Evolutionary conservation across 257 asterid genomes (phyloP), one percentile per base, ranked within the genome.

Genomic region (Buddleja alternifolia): DNA sequence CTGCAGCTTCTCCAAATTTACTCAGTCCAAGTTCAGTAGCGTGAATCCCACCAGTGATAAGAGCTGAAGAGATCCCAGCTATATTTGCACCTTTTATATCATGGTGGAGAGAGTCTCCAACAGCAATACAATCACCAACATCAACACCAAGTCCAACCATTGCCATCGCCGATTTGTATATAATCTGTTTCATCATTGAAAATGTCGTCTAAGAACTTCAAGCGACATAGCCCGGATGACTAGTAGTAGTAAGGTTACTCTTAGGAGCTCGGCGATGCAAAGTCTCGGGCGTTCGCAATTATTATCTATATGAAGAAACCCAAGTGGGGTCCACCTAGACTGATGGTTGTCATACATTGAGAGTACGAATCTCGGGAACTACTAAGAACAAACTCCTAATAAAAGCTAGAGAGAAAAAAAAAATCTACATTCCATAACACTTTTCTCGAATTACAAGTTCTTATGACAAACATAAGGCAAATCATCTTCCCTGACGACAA

Each of bases 31-130:
- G 96, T 73, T 93, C 96, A 45, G 86, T 59, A 25, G 95, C 91
- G 75, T 93, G 99, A 66, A 93, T 77, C 47, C 99, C 99, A 37
- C 95, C 75, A 3, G 95, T 87, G 50, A 84, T 71, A 67, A 93
- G 81, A 66, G 70, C 90, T 9, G 97, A 90, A 32, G 83, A 74
- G 42, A 90, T 84, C 24, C 92, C 93, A 37, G 90, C 93, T 42
- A 45, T 73, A 72, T 89, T 87, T 72, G 96, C 97, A 46, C 99
- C 99, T 81, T 84, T 90, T 69, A 93, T 84, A 69, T 93, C 99
- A 71, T 93, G 99, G 88, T 93, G 99, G 52, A 90, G 91, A 23
- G 99, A 89, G 76, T 93, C 97, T 15, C 99, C 99, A 21, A 93
- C 88, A 37, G 95, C 97, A 58, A 93, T 75, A 77, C 99, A 90